Base-by-base conservation (phyloP, 1,284 basidiomycete species). In the Phellopilus nigrolimitatus region DNA sequence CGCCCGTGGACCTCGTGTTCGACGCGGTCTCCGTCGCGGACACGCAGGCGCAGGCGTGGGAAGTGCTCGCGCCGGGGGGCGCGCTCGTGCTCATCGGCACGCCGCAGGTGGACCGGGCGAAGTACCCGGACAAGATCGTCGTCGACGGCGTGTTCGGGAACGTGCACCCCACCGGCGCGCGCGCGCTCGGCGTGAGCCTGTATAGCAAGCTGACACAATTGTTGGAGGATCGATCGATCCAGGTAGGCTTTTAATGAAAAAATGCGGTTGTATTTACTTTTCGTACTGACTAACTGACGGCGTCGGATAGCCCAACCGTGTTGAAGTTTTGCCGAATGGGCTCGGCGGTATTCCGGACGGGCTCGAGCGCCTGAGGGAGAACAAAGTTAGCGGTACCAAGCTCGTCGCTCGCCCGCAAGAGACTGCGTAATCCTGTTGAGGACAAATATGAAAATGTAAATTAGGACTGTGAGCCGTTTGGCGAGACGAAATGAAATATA, bases 371-470 rank as follows among this genome's bases (percentile, higher is more conserved):
- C 43, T 82, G 60, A 61, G 65, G 55, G 56, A 61, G 1, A 63
- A 68, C 4, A 57, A 71, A 47, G 67, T 80, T 10, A 79, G 75
- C 24, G 76, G 69, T 1, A 60, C 62, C n/a, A 80, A 82, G 59
- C 62, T 82, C 8, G 65, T 82, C 12, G 73, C 58, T 1, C 70
- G 61, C 39, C 77, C 78, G 2, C 69, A 72, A 44, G 75, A 80
- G 55, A 76, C 69, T 12, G 51, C 31, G 22, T 69, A 49, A 56
- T n/a, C n/a, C n/a, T n/a, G n/a, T n/a, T n/a, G n/a, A n/a, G n/a
- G n/a, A n/a, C n/a, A n/a, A n/a, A n/a, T n/a, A n/a, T n/a, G n/a
- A n/a, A n/a, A n/a, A n/a, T n/a, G n/a, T n/a, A n/a, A n/a, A n/a
- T n/a, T n/a, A n/a, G n/a, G n/a, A n/a, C n/a, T n/a, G n/a, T n/a